Conservation (phyloP, 371 early-diverging fungal genomes). For the Vittaforma corneae region DNA sequence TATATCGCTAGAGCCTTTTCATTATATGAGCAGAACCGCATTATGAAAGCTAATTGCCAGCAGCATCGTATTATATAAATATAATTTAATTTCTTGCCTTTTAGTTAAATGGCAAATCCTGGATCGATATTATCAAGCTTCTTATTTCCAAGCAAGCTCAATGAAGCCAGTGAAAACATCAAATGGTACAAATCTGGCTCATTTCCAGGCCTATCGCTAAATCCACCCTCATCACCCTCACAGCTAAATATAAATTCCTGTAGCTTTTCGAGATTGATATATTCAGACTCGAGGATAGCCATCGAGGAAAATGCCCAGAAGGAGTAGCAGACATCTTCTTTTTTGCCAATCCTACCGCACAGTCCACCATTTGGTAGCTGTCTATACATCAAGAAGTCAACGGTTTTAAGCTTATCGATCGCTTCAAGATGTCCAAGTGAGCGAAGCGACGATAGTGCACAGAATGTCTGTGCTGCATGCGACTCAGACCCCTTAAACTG, state of each 20-base stretch:
- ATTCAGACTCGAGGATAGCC: constrained; percentile 66
- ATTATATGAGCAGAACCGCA: too few relatives aligned
- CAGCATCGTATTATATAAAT: too few relatives aligned
- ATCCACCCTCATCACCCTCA: constrained; percentile 76
- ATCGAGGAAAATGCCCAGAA: constrained; percentile 91
- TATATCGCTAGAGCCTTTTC: too few relatives aligned
- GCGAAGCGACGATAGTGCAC: constrained; percentile 74
- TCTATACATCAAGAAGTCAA: constrained; percentile 80
- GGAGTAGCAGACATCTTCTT: constrained; percentile 93
- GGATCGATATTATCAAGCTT: constrained; percentile 31
- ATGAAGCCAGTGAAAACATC: constrained; percentile 75
- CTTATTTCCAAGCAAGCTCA: constrained; percentile 32
- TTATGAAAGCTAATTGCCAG: too few relatives aligned
- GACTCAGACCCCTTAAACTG: constrained; percentile 78
- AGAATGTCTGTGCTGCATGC: constrained; percentile 76
- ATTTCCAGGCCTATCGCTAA: constrained; percentile 81
- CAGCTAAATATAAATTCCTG: constrained; percentile 68
- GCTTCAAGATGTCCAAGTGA: constrained; percentile 67
- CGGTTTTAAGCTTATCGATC: constrained; percentile 64
- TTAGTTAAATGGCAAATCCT: constrained; percentile 37
- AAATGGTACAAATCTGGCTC: constrained; percentile 89
- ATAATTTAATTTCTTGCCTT: too few relatives aligned
- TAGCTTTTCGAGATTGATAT: constrained; percentile 69
- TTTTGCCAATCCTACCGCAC: constrained; percentile 86
- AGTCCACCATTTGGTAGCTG: constrained; percentile 82